Evolutionary conservation across 495 filamentous ascomycete species (phyloP).

Genomic region (Parathielavia appendiculata): DNA sequence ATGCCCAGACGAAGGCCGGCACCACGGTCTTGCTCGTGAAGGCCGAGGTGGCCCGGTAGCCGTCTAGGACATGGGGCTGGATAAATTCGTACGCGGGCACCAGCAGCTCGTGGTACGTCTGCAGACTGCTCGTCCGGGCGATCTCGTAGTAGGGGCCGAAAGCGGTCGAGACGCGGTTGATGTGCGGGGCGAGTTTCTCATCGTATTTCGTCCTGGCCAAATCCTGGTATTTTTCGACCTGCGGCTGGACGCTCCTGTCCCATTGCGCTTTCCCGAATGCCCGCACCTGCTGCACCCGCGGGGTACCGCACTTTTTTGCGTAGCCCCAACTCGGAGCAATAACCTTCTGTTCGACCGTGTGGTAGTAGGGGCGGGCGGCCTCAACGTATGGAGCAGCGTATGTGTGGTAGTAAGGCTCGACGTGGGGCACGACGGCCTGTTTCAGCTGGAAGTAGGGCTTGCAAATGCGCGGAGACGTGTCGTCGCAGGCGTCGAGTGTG

Average conservation of each 20-base stretch:
- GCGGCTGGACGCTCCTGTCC: slow-evolving; percentile 69
- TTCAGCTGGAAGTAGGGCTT: slow-evolving; percentile 71
- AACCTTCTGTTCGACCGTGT: slow-evolving; percentile 58
- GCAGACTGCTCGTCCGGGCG: slow-evolving; percentile 52
- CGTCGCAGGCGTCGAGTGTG: slow-evolving; percentile 56
- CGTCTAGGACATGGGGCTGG: slow-evolving; percentile 66
- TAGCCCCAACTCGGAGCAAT: slow-evolving; percentile 61
- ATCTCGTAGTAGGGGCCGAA: slow-evolving; percentile 68
- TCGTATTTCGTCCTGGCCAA: slow-evolving; percentile 63
- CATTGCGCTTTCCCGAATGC: slow-evolving; percentile 65
- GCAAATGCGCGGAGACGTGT: slow-evolving; percentile 73
- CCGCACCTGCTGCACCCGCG: slow-evolving; percentile 61
- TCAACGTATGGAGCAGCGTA: slow-evolving; percentile 82
- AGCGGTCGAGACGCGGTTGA: slow-evolving; percentile 52
- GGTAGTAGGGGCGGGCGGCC: slow-evolving; percentile 67
- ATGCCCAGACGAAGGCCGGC: slow-evolving; percentile 65
- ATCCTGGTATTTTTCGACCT: slow-evolving; percentile 56
- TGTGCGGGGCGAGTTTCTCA: slow-evolving; percentile 63
- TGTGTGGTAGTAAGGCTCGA: slow-evolving; percentile 79
- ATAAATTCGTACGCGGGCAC: slow-evolving; percentile 69
- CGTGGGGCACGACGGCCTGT: slow-evolving; percentile 63
- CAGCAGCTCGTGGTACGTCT: slow-evolving; percentile 65
- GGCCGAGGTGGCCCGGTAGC: slow-evolving; percentile 59
- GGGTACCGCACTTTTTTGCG: slow-evolving; percentile 71
- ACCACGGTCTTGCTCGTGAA: slow-evolving; percentile 66